Evolutionary conservation across 1,139 yeast genomes (phyloP).

Genomic region (Diutina catenulata): DNA sequence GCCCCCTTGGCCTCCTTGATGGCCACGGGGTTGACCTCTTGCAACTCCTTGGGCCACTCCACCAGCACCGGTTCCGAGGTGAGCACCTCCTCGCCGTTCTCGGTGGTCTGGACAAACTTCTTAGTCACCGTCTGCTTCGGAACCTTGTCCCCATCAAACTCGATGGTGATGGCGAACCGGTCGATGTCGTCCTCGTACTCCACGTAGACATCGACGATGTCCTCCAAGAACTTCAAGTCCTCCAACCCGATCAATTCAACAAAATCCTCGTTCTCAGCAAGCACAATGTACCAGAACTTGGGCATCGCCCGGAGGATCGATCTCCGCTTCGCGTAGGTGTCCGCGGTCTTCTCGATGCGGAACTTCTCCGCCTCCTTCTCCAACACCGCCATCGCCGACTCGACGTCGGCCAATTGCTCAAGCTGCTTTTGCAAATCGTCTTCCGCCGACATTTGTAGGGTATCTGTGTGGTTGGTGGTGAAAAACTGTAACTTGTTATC

Average conservation of each 20-base stretch:
- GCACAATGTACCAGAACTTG: conserved; percentile 65
- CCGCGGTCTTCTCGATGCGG: conserved; percentile 38
- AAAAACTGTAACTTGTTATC: too few relatives aligned
- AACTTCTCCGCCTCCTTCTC: conserved; percentile 14
- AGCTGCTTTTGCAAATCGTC: not conserved
- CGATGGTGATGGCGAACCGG: conserved; percentile 43
- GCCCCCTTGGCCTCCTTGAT: conserved; percentile 25
- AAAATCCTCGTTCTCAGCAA: conserved; percentile 68
- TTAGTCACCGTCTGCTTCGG: conserved; percentile 44
- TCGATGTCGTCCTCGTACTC: conserved; percentile 26
- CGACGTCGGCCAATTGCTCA: conserved; percentile 2
- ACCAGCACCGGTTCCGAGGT: conserved; percentile 38
- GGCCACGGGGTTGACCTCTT: conserved; percentile 37
- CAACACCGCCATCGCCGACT: not conserved
- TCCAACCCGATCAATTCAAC: conserved; percentile 57
- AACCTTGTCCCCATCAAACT: conserved; percentile 31
- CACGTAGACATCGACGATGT: conserved; percentile 44
- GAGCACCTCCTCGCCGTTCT: conserved; percentile 41
- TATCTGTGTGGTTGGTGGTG: too few relatives aligned
- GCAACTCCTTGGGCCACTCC: conserved; percentile 49
- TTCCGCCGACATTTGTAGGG: too few relatives aligned
- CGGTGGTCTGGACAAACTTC: conserved; percentile 30
- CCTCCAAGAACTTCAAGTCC: conserved; percentile 58
- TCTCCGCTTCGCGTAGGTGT: conserved; percentile 40
- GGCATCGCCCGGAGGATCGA: conserved; percentile 36